Base-by-base conservation (phyloP, 768 basidiomycete species). In the Kwoniella sp. region DNA sequence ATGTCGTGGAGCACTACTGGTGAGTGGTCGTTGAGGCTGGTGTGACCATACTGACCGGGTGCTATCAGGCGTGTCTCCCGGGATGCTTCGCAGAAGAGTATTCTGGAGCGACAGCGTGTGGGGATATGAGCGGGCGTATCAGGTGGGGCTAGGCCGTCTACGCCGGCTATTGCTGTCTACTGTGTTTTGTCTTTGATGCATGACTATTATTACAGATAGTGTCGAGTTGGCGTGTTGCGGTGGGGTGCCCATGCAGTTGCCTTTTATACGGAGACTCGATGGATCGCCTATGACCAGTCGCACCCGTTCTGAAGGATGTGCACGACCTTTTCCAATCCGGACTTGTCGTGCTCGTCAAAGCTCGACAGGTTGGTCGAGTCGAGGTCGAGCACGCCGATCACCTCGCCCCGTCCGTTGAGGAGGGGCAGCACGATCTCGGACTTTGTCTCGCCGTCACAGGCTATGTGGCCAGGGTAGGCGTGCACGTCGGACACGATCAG, bases 1-100 rank as follows among this genome's bases (percentile, higher is more conserved):
- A 89, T 59, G 88, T 89, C n/a, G 86, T 98, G 82, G 89, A 95
- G 62, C 84, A 90, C 67, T 96, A 89, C 70, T 95, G 90, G 90
- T 88, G 58, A 64, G 83, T 71, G 1, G 36, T 41, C 34, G 14
- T 17, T 32, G 17, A 14, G 9, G 29, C 28, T 17, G 33, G 20
- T 25, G 7, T 15, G 8, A 22, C 19, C 15, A 15, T 33, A 50
- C 27, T 17, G 11, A 40, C 14, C 12, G 12, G 12, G 14, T 29
- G 9, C 3, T 14, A 27, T 10, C 67, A 91, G 90, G 89, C 85
- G 90, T 34, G 86, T 93, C 8, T 86, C 85, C 17, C 71, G 82
- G 57, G 81, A 83, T 58, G 59, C 29, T 74, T 60, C 84, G 65
- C 88, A 89, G 70, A 89, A 89, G 73, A 87, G 85, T 46, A 78